A percentile compares a stretch with the other conserved stretches of the same genome.
Conservation (phyloP, 139 green algal genomes). For the Axilococcus clingmanii region DNA sequence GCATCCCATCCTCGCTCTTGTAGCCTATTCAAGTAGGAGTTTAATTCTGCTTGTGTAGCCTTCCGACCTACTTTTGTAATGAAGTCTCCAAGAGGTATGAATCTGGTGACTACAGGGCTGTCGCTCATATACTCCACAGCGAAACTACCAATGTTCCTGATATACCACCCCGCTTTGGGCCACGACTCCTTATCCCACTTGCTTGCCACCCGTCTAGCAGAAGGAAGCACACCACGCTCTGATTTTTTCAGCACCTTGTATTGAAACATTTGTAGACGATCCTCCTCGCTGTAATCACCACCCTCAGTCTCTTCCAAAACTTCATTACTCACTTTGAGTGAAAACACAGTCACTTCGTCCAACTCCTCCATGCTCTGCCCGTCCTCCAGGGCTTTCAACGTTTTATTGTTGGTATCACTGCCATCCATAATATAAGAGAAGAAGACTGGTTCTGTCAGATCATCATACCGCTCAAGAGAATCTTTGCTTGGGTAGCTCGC, state of each 20-base stretch:
- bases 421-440: too few species aligned
- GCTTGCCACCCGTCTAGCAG: too few species aligned
- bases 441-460: too few species aligned
- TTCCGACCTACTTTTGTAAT: slow-evolving; percentile 34
- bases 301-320: too few species aligned
- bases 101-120: slow-evolving; percentile 41
- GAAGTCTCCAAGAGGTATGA: slow-evolving; percentile 51
- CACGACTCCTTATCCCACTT: slow-evolving; percentile 28
- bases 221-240: too few species aligned
- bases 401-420: too few species aligned
- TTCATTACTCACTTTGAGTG: too few species aligned
- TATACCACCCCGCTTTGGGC: slow-evolving; percentile 27
- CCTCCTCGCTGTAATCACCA: slow-evolving; percentile 2
- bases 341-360: too few species aligned
- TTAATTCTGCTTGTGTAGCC: slow-evolving; percentile 12
- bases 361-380: too few species aligned
- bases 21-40: slow-evolving; percentile 60
- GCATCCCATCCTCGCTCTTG: slow-evolving; percentile 72
- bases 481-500: too few species aligned
- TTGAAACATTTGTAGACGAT: slow-evolving; percentile 7
- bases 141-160: slow-evolving; percentile 20
- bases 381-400: too few species aligned
- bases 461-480: too few species aligned
- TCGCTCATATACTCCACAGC: slow-evolving; percentile 47
- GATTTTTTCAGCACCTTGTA: neutral